These are phyloP conservation scores for Heritiera fomes DNA, from an alignment of 345 rosid genomes.

Conservation along the genomic window DNA sequence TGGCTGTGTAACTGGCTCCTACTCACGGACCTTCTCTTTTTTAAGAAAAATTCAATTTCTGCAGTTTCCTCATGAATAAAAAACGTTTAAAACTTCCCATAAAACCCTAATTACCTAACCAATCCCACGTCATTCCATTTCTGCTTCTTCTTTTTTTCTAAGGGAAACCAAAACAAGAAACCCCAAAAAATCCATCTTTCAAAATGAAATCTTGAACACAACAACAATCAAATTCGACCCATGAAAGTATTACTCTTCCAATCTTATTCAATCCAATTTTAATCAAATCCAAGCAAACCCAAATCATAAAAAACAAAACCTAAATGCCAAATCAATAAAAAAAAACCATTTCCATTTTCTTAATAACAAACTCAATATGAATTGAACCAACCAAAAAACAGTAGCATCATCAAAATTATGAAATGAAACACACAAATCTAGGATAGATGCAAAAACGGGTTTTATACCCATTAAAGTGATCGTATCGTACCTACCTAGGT, in stretches of 20 bases:
- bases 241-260: not conserved
- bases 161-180: not conserved
- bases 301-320: not conserved
- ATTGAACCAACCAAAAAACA: not conserved
- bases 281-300: not conserved
- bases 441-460: not conserved
- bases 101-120: not conserved
- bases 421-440: not conserved
- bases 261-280: constrained; percentile 1
- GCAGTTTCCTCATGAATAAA: not conserved
- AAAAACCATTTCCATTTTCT: not conserved
- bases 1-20: not conserved
- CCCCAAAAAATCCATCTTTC: not conserved
- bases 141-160: not conserved
- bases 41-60: not conserved
- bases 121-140: not conserved
- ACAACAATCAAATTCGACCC: not conserved
- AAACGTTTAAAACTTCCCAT: not conserved
- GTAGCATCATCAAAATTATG: not conserved
- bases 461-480: not conserved
- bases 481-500: not conserved
- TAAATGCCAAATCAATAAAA: not conserved
- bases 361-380: not conserved
- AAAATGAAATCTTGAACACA: not conserved
- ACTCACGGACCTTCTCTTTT: not conserved